Percentiles rank a stretch among this genome's conserved stretches.
Evolutionary conservation across 371 early-diverging fungal species (phyloP).

Genomic region (Rhizopus stolonifer): DNA sequence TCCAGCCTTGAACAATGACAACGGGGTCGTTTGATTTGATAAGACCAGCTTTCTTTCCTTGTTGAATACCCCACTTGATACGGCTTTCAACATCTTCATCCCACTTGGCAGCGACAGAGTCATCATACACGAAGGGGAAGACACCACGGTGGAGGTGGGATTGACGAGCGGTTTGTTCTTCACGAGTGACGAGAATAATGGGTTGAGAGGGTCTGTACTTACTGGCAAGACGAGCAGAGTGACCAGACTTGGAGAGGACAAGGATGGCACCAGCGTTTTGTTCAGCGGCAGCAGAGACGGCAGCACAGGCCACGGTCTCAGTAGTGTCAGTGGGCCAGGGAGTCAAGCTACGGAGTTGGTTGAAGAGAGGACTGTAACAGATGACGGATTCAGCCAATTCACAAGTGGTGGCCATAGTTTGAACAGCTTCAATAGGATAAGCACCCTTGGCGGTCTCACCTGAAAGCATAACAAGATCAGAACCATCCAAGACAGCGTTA

Average conservation of each 20-base stretch:
- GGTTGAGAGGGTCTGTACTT: slow-evolving; percentile 94
- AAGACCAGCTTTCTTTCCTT: slow-evolving; percentile 56
- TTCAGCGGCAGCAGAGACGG: slow-evolving; percentile 83
- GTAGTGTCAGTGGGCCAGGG: slow-evolving; percentile 75
- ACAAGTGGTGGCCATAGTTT: slow-evolving; percentile 72
- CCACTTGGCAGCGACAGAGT: slow-evolving; percentile 58
- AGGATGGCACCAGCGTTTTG: slow-evolving; percentile 86
- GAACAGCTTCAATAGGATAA: slow-evolving; percentile 76
- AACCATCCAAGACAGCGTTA: slow-evolving; percentile 94
- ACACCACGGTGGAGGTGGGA: slow-evolving; percentile 85
- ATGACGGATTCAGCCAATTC: slow-evolving; percentile 71
- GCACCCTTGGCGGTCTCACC: slow-evolving; percentile 94
- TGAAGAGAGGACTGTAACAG: slow-evolving; percentile 73
- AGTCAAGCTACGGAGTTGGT: slow-evolving; percentile 77
- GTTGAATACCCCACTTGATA: slow-evolving; percentile 78
- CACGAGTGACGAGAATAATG: slow-evolving; percentile 83
- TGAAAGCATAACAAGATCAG: slow-evolving; percentile 97
- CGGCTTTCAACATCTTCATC: slow-evolving; percentile 86
- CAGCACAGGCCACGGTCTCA: slow-evolving; percentile 90
- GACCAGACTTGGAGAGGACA: slow-evolving; percentile 77
- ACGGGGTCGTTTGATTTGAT: slow-evolving; percentile 68
- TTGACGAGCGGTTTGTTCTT: slow-evolving; percentile 81
- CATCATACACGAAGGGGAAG: slow-evolving; percentile 80
- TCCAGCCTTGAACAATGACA: slow-evolving; percentile 81
- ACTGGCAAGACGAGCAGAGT: slow-evolving; percentile 85